Percentiles rank a stretch among this genome's conserved stretches.
Evolutionary conservation across 805 yeast genomes (phyloP).

Genomic region (Helenozyma rhizophorensis): DNA sequence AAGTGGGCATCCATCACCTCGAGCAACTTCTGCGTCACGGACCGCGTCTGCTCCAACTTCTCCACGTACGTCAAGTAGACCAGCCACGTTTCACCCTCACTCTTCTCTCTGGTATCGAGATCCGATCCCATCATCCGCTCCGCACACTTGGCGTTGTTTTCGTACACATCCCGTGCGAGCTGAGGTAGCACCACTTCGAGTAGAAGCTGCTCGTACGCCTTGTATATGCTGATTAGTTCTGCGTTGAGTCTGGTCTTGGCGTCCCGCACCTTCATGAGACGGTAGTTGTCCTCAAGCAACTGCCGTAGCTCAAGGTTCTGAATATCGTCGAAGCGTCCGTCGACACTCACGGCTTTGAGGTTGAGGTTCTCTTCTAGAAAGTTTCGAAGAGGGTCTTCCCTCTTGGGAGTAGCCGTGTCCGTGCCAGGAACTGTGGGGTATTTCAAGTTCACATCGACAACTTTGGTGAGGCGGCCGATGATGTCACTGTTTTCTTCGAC

Average conservation of each 20-base stretch:
- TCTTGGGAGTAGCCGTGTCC: not conserved
- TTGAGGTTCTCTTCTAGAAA: conserved; percentile 16
- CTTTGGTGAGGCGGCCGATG: conserved; percentile 17
- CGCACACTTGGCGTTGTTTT: conserved; percentile 2
- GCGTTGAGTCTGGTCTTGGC: conserved; percentile 19
- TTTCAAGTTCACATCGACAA: conserved; percentile 19
- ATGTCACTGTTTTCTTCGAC: conserved; percentile 22
- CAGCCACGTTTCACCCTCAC: conserved; percentile 8
- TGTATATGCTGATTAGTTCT: conserved; percentile 19
- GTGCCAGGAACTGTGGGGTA: no score
- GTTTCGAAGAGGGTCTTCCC: conserved; percentile 22
- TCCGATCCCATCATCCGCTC: not conserved
- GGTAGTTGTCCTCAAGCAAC: conserved; percentile 25
- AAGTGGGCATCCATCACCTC: conserved; percentile 2
- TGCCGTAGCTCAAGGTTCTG: conserved; percentile 17
- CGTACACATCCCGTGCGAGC: conserved; percentile 19
- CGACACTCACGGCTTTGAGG: not conserved
- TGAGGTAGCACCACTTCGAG: conserved; percentile 24
- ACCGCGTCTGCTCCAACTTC: conserved; percentile 5
- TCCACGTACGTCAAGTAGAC: conserved; percentile 8
- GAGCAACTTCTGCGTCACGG: conserved; percentile 2
- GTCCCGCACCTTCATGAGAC: conserved; percentile 18
- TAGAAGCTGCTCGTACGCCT: conserved; percentile 29
- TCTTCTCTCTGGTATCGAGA: not conserved
- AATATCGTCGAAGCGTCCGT: conserved; percentile 2